These are phyloP conservation scores for Penicillium occitanis DNA, from an alignment of 2,329 filamentous ascomycete species.

Conservation along the genomic window DNA sequence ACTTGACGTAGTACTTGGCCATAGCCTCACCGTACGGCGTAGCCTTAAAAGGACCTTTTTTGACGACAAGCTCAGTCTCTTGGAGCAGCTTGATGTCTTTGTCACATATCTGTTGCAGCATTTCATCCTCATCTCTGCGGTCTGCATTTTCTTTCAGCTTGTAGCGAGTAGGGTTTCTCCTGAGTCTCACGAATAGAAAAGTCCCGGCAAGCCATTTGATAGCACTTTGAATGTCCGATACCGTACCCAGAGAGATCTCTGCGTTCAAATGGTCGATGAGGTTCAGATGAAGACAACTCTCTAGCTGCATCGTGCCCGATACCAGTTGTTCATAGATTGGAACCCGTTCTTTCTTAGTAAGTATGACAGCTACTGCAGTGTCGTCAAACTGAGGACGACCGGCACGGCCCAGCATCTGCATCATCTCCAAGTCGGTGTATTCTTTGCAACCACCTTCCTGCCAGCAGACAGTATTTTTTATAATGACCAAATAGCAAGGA, in stretches of 20 bases:
- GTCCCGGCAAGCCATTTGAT: conserved; percentile 74
- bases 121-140: conserved; percentile 58
- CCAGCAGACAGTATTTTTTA: conserved; percentile 75
- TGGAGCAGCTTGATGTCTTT: conserved; percentile 66
- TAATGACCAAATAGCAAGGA: conserved; percentile 77
- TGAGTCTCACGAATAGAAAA: conserved; percentile 73
- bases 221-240: conserved; percentile 64
- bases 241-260: conserved; percentile 74
- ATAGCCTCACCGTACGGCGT: conserved; percentile 77
- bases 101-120: conserved; percentile 69
- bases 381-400: conserved; percentile 81
- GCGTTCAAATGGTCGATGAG: conserved; percentile 82
- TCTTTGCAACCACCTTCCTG: conserved; percentile 63
- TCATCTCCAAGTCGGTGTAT: conserved; percentile 78
- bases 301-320: conserved; percentile 69
- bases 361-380: conserved; percentile 73
- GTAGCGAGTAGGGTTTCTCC: conserved; percentile 70
- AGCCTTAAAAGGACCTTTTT: conserved; percentile 53
- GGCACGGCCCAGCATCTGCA: conserved; percentile 87
- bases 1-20: conserved; percentile 78
- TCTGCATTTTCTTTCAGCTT: conserved; percentile 57
- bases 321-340: conserved; percentile 70
- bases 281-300: conserved; percentile 76
- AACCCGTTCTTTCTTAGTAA: conserved; percentile 68
- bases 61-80: conserved; percentile 58